Evolutionary conservation across 2,329 filamentous ascomycete genomes (phyloP).

Genomic region (Pseudopyricularia javanii): DNA sequence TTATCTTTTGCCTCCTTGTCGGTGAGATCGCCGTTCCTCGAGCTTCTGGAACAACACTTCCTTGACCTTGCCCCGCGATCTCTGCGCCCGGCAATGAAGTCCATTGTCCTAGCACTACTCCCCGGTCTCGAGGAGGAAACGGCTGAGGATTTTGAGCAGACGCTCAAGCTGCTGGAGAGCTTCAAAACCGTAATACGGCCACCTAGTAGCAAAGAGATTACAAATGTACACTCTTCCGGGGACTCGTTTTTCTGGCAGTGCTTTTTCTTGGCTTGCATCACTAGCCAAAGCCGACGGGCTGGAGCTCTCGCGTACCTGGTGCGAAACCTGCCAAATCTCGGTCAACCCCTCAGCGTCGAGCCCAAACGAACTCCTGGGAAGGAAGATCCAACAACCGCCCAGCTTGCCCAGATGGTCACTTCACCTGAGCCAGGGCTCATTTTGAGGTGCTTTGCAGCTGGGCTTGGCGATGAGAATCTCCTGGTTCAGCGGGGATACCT

Average conservation of each 20-base stretch:
- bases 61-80: constrained; percentile 57
- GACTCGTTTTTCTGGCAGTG: constrained; percentile 98
- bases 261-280: constrained; percentile 87
- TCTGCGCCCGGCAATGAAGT: constrained; percentile 79
- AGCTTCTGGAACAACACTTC: constrained; percentile 71
- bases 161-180: constrained; percentile 63
- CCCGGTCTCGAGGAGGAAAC: constrained; percentile 93
- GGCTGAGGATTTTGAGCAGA: constrained; percentile 91
- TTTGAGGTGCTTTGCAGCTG: constrained; percentile 83
- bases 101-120: constrained; percentile 76
- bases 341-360: constrained; percentile 16
- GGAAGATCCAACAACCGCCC: constrained; percentile 12
- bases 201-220: constrained; percentile 34
- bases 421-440: constrained; percentile 85
- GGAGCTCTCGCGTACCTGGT: constrained; percentile 80
- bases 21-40: constrained; percentile 74
- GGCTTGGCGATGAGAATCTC: constrained; percentile 74
- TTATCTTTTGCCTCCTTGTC: constrained; percentile 91
- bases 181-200: constrained; percentile 60
- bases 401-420: constrained; percentile 54
- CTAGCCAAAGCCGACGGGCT: constrained; percentile 70
- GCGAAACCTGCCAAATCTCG: constrained; percentile 65
- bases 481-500: constrained; percentile 90
- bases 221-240: constrained; percentile 41
- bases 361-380: not conserved